These are phyloP conservation scores for Allantophomopsis lycopodina DNA, from an alignment of 2,329 filamentous ascomycete genomes.

Conservation along the genomic window DNA sequence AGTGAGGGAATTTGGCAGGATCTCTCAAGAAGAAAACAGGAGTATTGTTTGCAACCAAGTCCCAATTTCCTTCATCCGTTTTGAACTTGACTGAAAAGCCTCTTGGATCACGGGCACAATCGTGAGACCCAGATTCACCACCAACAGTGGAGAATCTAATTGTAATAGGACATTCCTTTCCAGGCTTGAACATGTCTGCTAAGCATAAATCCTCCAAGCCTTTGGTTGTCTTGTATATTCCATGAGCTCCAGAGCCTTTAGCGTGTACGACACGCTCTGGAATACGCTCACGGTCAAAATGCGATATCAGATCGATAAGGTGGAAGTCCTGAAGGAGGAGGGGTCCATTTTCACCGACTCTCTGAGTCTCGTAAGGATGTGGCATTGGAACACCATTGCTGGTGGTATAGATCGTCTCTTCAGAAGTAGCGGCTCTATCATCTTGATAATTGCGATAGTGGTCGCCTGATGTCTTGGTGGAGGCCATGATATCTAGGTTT, in stretches of 20 bases:
- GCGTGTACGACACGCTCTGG: conserved; percentile 48
- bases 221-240: conserved; percentile 36
- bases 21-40: conserved; percentile 67
- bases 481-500: conserved; percentile 8
- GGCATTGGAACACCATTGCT: conserved; percentile 41
- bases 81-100: conserved; percentile 64
- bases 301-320: conserved; percentile 44
- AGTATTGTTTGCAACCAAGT: conserved; percentile 60
- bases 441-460: conserved; percentile 24
- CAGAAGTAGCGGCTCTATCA: conserved; percentile 24
- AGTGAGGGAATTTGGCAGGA: conserved; percentile 58
- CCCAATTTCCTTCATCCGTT: conserved; percentile 62
- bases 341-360: conserved; percentile 41
- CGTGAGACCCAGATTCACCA: conserved; percentile 57
- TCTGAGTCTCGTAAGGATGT: conserved; percentile 42
- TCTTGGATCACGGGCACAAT: conserved; percentile 58
- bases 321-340: conserved; percentile 45
- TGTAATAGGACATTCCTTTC: conserved; percentile 54
- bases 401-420: conserved; percentile 34
- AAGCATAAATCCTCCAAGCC: conserved; percentile 40
- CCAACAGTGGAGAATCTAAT: conserved; percentile 65
- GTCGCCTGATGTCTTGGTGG: conserved; percentile 21
- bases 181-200: conserved; percentile 39
- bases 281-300: conserved; percentile 48
- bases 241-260: conserved; percentile 41